A percentile compares a stretch with the other conserved stretches of the same genome.
Conservation (phyloP, 2,329 filamentous ascomycete genomes). For the Bisporella sp. region DNA sequence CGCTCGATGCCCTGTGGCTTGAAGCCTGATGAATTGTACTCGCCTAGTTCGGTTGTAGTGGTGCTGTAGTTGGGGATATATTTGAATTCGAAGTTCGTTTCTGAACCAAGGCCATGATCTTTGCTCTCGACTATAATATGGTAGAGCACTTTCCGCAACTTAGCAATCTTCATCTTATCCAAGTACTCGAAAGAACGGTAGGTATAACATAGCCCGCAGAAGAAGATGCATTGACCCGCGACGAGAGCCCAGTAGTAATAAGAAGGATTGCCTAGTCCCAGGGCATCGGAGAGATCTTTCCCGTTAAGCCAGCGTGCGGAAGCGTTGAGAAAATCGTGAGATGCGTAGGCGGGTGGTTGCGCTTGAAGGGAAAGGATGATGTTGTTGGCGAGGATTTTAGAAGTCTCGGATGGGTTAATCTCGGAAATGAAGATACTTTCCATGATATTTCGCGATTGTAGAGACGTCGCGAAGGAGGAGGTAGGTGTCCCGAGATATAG, state of each 20-base stretch:
- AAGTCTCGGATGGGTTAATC: conserved; percentile 56
- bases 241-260: conserved; percentile 21
- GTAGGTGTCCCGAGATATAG: conserved; percentile 65
- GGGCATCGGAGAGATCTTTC: conserved; percentile 48
- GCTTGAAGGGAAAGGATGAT: conserved; percentile 63
- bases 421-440: conserved; percentile 62
- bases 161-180: conserved; percentile 42
- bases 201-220: conserved; percentile 27
- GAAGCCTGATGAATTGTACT: conserved; percentile 21
- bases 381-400: conserved; percentile 63
- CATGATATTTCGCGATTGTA: conserved; percentile 54
- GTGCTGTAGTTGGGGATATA: conserved; percentile 51
- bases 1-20: conserved; percentile 35
- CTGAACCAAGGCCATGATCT: conserved; percentile 50
- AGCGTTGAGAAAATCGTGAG: conserved; percentile 60
- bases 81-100: conserved; percentile 64
- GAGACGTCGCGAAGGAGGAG: conserved; percentile 48
- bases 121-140: conserved; percentile 56
- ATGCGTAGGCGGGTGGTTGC: conserved; percentile 58
- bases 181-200: conserved; percentile 41
- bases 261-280: conserved; percentile 32
- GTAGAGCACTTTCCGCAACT: conserved; percentile 39
- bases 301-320: conserved; percentile 67
- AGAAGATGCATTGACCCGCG: conserved; percentile 22
- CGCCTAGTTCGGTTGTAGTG: conserved; percentile 28